Percentiles rank a stretch among this genome's conserved stretches.
Conservation (phyloP, 306 rosid species). For the Malus domestica region DNA sequence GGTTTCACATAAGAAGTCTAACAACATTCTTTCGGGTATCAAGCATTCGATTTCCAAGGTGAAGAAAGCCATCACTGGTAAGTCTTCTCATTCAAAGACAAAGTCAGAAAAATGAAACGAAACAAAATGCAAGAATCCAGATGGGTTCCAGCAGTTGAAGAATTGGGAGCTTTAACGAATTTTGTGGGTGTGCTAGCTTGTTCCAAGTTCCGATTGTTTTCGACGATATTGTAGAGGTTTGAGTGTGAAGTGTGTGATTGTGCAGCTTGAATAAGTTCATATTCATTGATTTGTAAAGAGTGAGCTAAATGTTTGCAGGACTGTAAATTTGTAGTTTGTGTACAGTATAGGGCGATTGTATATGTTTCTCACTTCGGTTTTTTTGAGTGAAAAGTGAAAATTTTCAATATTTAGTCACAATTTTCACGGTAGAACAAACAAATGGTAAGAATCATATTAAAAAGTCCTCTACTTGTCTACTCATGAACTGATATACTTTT, state of each 20-base stretch:
- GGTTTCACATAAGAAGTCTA: slow-evolving; percentile 44
- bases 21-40: slow-evolving; percentile 52
- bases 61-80: slow-evolving; percentile 61
- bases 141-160: slow-evolving; percentile 8
- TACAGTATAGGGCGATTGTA: background rate
- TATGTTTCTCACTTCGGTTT: background rate
- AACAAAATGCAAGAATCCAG: background rate
- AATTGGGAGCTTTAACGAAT: background rate
- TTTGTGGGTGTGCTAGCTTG: background rate
- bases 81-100: slow-evolving; percentile 52
- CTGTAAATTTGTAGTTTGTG: background rate
- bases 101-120: slow-evolving; percentile 16
- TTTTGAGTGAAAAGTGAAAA: background rate
- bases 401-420: background rate
- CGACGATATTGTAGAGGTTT: background rate
- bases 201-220: background rate
- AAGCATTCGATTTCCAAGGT: slow-evolving; percentile 75
- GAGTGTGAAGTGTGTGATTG: background rate
- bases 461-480: too few relatives aligned
- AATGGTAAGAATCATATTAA: too few relatives aligned
- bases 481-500: too few relatives aligned
- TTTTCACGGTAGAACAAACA: too few relatives aligned
- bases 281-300: background rate
- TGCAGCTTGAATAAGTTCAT: background rate
- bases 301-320: background rate